Conservation (phyloP, 805 yeast genomes). For the Saturnispora besseyi region DNA sequence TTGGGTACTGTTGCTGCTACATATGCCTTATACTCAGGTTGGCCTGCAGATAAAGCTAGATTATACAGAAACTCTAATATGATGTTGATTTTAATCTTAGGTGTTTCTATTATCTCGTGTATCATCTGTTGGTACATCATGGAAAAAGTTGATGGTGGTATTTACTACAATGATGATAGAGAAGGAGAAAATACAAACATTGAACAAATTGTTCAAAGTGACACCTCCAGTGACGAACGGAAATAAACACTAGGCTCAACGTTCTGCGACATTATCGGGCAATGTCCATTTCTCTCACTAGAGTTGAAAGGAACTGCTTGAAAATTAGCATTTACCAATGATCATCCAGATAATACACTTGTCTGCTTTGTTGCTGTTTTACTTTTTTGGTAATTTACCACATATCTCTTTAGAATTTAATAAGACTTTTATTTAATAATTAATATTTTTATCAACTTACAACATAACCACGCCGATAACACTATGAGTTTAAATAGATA, state of each 20-base stretch:
- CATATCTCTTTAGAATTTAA: too few species aligned
- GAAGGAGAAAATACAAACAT: not conserved
- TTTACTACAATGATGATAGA: constrained; percentile 10
- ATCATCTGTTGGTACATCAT: constrained; percentile 18
- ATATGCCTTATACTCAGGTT: constrained; percentile 76
- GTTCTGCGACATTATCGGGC: not conserved
- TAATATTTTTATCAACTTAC: too few species aligned
- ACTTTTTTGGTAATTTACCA: too few species aligned
- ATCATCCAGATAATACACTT: too few species aligned
- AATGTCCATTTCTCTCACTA: too few species aligned
- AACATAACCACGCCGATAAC: too few species aligned
- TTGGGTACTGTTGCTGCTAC: constrained; percentile 80
- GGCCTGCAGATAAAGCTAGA: constrained; percentile 68
- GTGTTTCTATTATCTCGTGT: constrained; percentile 56
- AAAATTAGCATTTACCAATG: too few species aligned
- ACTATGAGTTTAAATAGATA: too few species aligned
- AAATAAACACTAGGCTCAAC: not conserved
- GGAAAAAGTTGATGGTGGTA: constrained; percentile 17
- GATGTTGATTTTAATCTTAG: constrained; percentile 75
- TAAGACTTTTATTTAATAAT: too few species aligned
- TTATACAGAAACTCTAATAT: constrained; percentile 64
- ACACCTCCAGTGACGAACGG: not conserved
- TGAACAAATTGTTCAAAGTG: not conserved
- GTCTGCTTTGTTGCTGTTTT: too few species aligned
- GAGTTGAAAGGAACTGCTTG: too few species aligned